Percentiles rank a stretch among this genome's conserved stretches.
These are phyloP conservation scores for Thozetella sp. DNA, from an alignment of 495 filamentous ascomycete species.

Conservation along the genomic window DNA sequence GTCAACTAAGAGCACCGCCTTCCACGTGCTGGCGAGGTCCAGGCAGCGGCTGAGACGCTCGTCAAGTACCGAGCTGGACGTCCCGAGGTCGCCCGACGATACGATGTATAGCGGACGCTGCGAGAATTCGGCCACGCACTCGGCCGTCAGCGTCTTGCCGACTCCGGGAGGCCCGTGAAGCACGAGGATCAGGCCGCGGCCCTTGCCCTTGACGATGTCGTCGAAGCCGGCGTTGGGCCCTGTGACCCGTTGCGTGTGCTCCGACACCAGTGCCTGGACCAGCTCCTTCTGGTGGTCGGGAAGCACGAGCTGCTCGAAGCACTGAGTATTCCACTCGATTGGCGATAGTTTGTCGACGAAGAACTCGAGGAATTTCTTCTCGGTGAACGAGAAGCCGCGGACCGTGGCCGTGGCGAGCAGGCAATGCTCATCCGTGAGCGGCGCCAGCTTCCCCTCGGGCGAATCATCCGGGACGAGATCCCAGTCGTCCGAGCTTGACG, in stretches of 20 bases:
- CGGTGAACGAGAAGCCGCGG: slow-evolving; percentile 23
- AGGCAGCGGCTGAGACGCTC: slow-evolving; percentile 31
- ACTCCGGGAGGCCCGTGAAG: slow-evolving; percentile 45
- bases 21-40: slow-evolving; percentile 46
- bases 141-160: slow-evolving; percentile 52
- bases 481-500: slow-evolving; percentile 2
- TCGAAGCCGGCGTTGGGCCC: slow-evolving; percentile 59
- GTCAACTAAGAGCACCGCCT: slow-evolving; percentile 49
- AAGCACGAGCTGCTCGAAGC: slow-evolving; percentile 51
- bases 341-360: slow-evolving; percentile 9
- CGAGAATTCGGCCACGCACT: slow-evolving; percentile 38
- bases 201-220: slow-evolving; percentile 53
- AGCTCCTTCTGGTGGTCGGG: slow-evolving; percentile 41
- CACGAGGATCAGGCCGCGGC: slow-evolving; percentile 50
- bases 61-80: slow-evolving; percentile 14
- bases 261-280: slow-evolving; percentile 38
- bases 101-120: slow-evolving; percentile 42
- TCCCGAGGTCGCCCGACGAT: slow-evolving; percentile 45
- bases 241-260: slow-evolving; percentile 12
- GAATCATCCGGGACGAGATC: slow-evolving; percentile 6
- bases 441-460: background rate
- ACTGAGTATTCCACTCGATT: slow-evolving; percentile 43
- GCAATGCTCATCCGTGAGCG: slow-evolving; percentile 12
- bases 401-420: slow-evolving; percentile 24
- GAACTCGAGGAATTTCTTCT: slow-evolving; percentile 29